Base-by-base conservation (phyloP, 805 yeast genomes). In the Lipomyces sp. region DNA sequence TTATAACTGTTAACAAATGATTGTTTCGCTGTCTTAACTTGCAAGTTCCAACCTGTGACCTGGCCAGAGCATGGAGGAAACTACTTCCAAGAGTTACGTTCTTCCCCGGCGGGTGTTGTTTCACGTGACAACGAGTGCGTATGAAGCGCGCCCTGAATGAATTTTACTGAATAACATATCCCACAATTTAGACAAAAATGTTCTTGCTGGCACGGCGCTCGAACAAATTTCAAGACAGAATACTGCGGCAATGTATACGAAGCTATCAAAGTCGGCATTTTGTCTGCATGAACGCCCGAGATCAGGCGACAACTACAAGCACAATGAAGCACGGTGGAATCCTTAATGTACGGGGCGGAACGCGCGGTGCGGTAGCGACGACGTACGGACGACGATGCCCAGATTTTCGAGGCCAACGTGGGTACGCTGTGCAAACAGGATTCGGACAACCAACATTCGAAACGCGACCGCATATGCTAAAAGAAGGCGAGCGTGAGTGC, bases 381-480 rank as follows among this genome's bases (percentile, higher is more conserved):
- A 42, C 4, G n/a, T n/a, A 42, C 48, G 8, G 18, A 42, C 48
- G 18, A 42, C 24, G n/a, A 42, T 15, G 48, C 48, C 24, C 24
- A 15, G 18, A 42, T 15, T 5, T 4, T n/a, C 48, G 48, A 15
- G 48, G 48, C 6, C 48, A 24, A 42, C 48, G 48, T 15, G 48
- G 48, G 48, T 51, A 8, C 18, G 57, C 30, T 8, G 58, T 55
- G 32, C 69, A 59, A 39, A 50, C 57, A 18, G 73, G 67, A 13
- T 70, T 62, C 32, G 98, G 98, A 1, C 99, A 94, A 78, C 95
- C 98, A 0, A 80, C 91, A 13, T 85, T 83, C 73, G 97, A 92
- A 73, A 93, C 97, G 0, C 81, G 97, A 64, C 96, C 96, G 0
- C 87, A 87, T 70, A 76, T 90, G 62, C 80, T 96, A 2, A 82